Evolutionary conservation across 768 basidiomycete species (phyloP), one percentile per base, ranked within the genome.

Genomic region (Leccinum broughii): DNA sequence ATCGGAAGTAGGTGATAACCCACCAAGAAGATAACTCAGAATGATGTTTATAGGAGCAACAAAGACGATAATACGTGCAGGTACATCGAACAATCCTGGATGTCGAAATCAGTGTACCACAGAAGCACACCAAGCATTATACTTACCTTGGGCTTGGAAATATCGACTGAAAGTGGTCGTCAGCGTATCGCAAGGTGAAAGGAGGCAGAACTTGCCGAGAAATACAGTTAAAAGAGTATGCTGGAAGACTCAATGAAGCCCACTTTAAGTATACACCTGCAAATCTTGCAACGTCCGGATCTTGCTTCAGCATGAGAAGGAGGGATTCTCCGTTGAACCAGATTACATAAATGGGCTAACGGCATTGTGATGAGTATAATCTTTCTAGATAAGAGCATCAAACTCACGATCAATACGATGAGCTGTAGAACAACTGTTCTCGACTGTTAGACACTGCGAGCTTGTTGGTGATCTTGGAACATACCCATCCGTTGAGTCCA

Each of bases 401-500:
- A 15, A 75, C 87, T 61, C 68, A 92, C 91, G 58, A 92, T 77
- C 44, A 92, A 71, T 20, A 65, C 34, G 48, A 70, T 34, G 20
- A 62, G 22, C 20, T 68, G 68, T 2, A 68, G 39, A 37, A 68
- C 68, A 20, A 58, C 68, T 68, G 22, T 51, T 30, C 5, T 20
- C 30, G 24, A 17, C 6, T 5, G 20, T 59, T 11, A 64, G 37
- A 4, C n/a, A 51, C 20, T 5, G 4, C 13, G 8, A 46, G 14
- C n/a, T 50, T 13, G 35, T n/a, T 3, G 44, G 35, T 17, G 20
- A 11, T 17, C 3, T 41, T 24, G 9, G n/a, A 14, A 62, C 61
- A 49, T 63, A 90, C 89, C 79, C 92, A 94, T 95, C 61, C 95
- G 80, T 71, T 95, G 93, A 13, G 89, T 77, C 95, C 94, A 96